A percentile compares a stretch with the other conserved stretches of the same genome.
phyloP scores from a whole-genome alignment of 2,329 filamentous ascomycete genomes.

The Anisogramma anomala region DNA sequence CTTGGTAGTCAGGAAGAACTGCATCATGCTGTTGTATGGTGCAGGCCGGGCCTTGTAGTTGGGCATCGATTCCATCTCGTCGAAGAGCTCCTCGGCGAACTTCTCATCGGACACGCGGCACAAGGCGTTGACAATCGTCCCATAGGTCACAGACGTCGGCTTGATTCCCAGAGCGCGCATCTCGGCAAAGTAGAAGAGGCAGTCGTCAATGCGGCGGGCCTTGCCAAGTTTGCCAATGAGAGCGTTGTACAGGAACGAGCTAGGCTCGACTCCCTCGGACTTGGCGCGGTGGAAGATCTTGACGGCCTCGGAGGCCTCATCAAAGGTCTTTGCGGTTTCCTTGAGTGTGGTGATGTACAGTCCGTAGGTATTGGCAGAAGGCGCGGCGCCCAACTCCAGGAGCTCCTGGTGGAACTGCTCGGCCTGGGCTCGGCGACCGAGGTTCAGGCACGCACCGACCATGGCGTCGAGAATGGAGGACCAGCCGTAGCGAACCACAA shows the following conservation, averaged over 20 bases:
- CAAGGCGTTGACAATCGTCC: conserved; percentile 93
- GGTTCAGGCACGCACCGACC: conserved; percentile 80
- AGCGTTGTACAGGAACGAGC: conserved; percentile 95
- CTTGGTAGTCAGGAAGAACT: conserved; percentile 97
- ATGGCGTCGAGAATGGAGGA: conserved; percentile 92
- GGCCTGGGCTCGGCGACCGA: conserved; percentile 69
- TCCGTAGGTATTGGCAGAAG: conserved; percentile 94
- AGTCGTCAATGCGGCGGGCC: conserved; percentile 94
- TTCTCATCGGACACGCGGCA: conserved; percentile 96
- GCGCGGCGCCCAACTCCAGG: conserved; percentile 77
- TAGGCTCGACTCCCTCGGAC: conserved; percentile 86
- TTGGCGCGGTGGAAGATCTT: conserved; percentile 95
- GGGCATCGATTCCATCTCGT: conserved; percentile 97
- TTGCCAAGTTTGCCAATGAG: conserved; percentile 97
- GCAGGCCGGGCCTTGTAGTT: conserved; percentile 98
- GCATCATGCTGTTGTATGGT: conserved; percentile 98
- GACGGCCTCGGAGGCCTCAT: conserved; percentile 91
- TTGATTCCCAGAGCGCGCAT: conserved; percentile 90
- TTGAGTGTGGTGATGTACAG: conserved; percentile 99
- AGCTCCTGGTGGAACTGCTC: conserved; percentile 86
- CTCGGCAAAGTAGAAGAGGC: conserved; percentile 93
- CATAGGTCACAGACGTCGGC: conserved; percentile 94
- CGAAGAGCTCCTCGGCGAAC: conserved; percentile 93
- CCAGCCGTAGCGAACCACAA: conserved; percentile 88
- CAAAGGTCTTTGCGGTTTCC: conserved; percentile 93